A percentile compares a stretch with the other conserved stretches of the same genome.
These are phyloP conservation scores for Tricholoma sp. DNA, from an alignment of 768 basidiomycete species.

Conservation along the genomic window DNA sequence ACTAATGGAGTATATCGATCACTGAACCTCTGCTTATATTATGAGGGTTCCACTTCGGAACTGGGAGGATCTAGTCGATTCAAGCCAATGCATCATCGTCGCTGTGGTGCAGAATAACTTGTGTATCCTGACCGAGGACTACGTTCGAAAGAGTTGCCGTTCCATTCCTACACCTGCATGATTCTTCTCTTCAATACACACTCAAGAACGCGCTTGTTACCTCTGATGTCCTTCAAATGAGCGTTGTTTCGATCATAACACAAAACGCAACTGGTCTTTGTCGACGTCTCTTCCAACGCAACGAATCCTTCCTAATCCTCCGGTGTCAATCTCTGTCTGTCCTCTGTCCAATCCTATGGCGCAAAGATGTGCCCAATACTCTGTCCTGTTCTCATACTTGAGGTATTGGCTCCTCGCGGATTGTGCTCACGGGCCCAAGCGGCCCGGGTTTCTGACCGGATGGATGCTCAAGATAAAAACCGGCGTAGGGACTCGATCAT, in stretches of 20 bases:
- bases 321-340: conserved; percentile 16
- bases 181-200: conserved; percentile 9
- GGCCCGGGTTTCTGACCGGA: conserved; percentile 15
- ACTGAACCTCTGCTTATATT: not conserved
- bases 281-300: conserved; percentile 21
- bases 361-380: conserved; percentile 22
- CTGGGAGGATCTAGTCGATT: not conserved
- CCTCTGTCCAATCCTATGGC: conserved; percentile 26
- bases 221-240: conserved; percentile 11
- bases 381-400: conserved; percentile 26
- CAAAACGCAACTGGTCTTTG: conserved; percentile 14
- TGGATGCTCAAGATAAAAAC: conserved; percentile 27
- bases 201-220: conserved; percentile 15
- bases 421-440: conserved; percentile 25
- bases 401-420: conserved; percentile 22
- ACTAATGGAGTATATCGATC: not conserved
- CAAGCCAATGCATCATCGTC: too few relatives aligned
- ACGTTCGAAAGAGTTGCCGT: not conserved
- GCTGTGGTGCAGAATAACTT: too few relatives aligned
- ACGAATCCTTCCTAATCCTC: conserved; percentile 24
- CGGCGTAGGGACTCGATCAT: conserved; percentile 23
- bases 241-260: conserved; percentile 23
- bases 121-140: too few relatives aligned
- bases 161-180: not conserved
- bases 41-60: not conserved